Evolutionary conservation across 2,329 filamentous ascomycete species (phyloP).

Genomic region (Colletotrichum musae): DNA sequence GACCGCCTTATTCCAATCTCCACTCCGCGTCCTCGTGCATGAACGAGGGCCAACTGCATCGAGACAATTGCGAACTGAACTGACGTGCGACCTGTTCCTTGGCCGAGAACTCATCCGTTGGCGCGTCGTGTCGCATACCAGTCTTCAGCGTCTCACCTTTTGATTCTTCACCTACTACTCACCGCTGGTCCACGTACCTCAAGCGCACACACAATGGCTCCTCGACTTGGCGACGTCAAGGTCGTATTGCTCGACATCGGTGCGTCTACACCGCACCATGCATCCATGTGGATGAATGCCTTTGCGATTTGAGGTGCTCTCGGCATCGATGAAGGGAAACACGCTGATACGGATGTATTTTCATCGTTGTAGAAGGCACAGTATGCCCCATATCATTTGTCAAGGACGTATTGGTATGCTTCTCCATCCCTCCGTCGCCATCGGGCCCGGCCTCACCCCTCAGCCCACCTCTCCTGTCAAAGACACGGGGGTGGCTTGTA

Average conservation of each 20-base stretch:
- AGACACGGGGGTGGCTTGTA: slow-evolving; percentile 23
- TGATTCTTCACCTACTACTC: background rate
- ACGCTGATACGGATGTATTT: slow-evolving; percentile 27
- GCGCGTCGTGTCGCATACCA: slow-evolving; percentile 18
- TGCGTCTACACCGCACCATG: slow-evolving; percentile 53
- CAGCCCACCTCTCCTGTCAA: slow-evolving; percentile 36
- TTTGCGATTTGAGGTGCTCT: background rate
- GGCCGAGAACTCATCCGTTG: background rate
- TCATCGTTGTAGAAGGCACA: slow-evolving; percentile 75
- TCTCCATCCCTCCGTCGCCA: slow-evolving; percentile 40
- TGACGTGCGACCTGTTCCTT: slow-evolving; percentile 10
- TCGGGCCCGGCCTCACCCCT: slow-evolving; percentile 36
- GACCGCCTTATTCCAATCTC: slow-evolving; percentile 42
- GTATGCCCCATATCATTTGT: slow-evolving; percentile 89
- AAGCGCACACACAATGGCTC: slow-evolving; percentile 48
- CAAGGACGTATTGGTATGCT: slow-evolving; percentile 84
- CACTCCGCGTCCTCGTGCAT: slow-evolving; percentile 28
- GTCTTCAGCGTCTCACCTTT: slow-evolving; percentile 18
- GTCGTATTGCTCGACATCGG: slow-evolving; percentile 72
- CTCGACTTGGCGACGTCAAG: slow-evolving; percentile 53
- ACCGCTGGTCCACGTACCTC: slow-evolving; percentile 14
- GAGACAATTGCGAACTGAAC: slow-evolving; percentile 9
- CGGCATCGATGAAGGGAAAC: slow-evolving; percentile 7
- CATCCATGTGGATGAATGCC: slow-evolving; percentile 1
- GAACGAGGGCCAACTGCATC: slow-evolving; percentile 15